Evolutionary conservation across 768 basidiomycete genomes (phyloP), one percentile per base, ranked within the genome.

Genomic region (Mycena indigotica): DNA sequence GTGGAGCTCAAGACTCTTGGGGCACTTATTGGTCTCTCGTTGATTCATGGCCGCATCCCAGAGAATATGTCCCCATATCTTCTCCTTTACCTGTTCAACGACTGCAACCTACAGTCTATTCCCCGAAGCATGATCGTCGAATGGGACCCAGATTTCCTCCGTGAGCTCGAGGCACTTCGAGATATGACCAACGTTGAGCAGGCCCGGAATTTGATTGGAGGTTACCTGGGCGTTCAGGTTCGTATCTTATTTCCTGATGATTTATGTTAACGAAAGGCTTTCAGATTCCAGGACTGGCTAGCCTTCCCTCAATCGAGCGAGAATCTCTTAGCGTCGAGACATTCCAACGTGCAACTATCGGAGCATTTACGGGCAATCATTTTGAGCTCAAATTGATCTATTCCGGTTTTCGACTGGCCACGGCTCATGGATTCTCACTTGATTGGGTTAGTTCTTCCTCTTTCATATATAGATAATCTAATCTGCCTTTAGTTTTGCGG

Each of bases 91-190:
- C 29, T 50, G 35, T 41, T 44, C 5, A 45, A 63, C 50, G 19
- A 24, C 26, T 60, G 61, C 30, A 46, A 63, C 28, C 28, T 56
- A 2, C 5, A 21, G 1, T 55, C 58, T 3, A 30, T 63, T 3
- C 26, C 25, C 25, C 53, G 32, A 5, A 40, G 30, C 0, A 49
- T 55, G 19, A 25, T 63, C 12, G 26, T 28, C 1, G 61, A 63
- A 32, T 63, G 61, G 61, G 38, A 56, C 38, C 58, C 61, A 0
- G 50, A 52, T 6, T 57, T 63, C 17, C 21, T 19, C 6, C 26
- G 19, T 0, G 16, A 26, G 0, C 52, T 58, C 12, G 52, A 58
- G 19, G 4, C 1, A 1, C 52, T 52, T 45, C 6, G 12, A 8
- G n/a, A 19, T 3, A 50, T 13, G 24, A 23, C 24, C n/a, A 50